These are phyloP conservation scores for Micractinium sp. DNA, from an alignment of 139 green algal species.

Conservation along the genomic window DNA sequence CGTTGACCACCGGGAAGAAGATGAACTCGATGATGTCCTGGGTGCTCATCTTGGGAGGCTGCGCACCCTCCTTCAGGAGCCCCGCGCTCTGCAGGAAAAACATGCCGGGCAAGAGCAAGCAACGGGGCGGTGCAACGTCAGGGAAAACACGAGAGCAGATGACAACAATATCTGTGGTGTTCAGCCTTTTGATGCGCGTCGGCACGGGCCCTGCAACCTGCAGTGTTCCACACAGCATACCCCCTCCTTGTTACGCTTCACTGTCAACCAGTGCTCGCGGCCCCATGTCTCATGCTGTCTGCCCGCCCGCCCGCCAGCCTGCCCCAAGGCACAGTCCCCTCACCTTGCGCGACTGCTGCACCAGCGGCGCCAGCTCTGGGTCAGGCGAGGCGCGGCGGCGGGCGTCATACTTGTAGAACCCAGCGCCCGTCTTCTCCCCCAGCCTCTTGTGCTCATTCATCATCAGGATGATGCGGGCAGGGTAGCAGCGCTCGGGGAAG, in stretches of 20 bases:
- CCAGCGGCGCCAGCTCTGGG: conserved; percentile 70
- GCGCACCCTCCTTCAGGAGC: conserved; percentile 41
- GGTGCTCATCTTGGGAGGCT: conserved; percentile 33
- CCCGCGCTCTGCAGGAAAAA: conserved; percentile 35
- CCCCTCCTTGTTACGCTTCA: too few relatives aligned
- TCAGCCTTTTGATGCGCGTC: too few relatives aligned
- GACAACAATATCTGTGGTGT: too few relatives aligned
- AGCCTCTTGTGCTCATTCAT: conserved; percentile 87
- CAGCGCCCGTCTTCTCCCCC: conserved; percentile 91
- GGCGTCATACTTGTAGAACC: conserved; percentile 94
- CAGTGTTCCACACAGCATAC: too few relatives aligned
- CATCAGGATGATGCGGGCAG: conserved; percentile 75
- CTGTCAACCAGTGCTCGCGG: too few relatives aligned
- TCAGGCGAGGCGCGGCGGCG: conserved; percentile 80
- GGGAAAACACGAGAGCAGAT: too few relatives aligned
- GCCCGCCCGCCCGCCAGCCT: background rate
- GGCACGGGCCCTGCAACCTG: too few relatives aligned
- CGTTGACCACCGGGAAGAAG: conserved; percentile 98
- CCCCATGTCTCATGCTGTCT: background rate
- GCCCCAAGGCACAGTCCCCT: background rate
- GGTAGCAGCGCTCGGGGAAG: conserved; percentile 90
- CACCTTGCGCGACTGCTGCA: conserved; percentile 59
- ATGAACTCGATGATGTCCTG: conserved; percentile 97
- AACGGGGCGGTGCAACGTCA: too few relatives aligned
- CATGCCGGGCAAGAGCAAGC: too few relatives aligned